Evolutionary conservation across 2,329 filamentous ascomycete species (phyloP).

Genomic region (Fusarium floridanum): DNA sequence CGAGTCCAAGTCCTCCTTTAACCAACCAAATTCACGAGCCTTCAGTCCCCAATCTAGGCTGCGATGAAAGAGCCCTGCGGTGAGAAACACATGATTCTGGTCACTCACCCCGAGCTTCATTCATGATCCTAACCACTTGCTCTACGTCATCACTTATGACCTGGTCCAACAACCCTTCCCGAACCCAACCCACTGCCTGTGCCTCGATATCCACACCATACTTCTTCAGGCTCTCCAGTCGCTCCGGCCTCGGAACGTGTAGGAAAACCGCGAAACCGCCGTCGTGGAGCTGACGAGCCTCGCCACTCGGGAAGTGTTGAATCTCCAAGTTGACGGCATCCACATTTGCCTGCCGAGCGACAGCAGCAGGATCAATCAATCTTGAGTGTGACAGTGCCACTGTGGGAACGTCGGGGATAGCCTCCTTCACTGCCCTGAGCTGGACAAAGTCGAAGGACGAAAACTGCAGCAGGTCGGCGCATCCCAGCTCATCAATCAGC

Average conservation of each 20-base stretch:
- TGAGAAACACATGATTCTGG: not conserved
- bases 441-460: constrained; percentile 24
- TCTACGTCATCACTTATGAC: constrained; percentile 18
- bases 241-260: not conserved
- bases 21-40: too few relatives aligned
- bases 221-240: constrained; percentile 8
- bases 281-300: constrained; percentile 11
- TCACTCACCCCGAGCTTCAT: not conserved
- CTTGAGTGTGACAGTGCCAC: constrained; percentile 16
- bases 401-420: constrained; percentile 14
- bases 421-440: constrained; percentile 16
- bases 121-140: constrained; percentile 13
- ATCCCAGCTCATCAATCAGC: constrained; percentile 18
- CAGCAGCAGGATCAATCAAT: constrained; percentile 13
- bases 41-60: not conserved
- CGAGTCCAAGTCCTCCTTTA: too few relatives aligned
- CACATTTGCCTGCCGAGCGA: constrained; percentile 12
- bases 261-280: constrained; percentile 16
- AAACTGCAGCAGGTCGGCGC: constrained; percentile 18
- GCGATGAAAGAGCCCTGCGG: not conserved
- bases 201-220: constrained; percentile 21
- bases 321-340: constrained; percentile 20
- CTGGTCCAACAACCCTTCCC: constrained; percentile 16
- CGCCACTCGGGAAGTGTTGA: constrained; percentile 20
- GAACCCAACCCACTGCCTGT: constrained; percentile 13